Evolutionary conservation across 2,329 filamentous ascomycete species (phyloP).

Genomic region (Waltergamsia citrina): DNA sequence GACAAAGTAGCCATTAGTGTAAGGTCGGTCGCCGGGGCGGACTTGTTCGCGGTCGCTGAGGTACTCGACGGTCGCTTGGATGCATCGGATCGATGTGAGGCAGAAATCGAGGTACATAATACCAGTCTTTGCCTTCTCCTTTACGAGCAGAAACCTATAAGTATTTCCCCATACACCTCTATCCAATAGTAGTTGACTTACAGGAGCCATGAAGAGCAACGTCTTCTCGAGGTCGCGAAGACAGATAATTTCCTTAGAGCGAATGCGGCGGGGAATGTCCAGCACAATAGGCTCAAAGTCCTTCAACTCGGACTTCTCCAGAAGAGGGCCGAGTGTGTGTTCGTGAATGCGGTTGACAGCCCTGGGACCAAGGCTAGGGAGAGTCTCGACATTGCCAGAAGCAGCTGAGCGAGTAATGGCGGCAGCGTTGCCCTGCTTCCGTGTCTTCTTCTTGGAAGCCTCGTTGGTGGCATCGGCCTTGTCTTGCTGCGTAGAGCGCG

Average conservation of each 20-base stretch:
- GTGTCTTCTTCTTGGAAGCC: slow-evolving; percentile 26
- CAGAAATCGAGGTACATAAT: slow-evolving; percentile 76
- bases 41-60: slow-evolving; percentile 81
- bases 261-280: slow-evolving; percentile 70
- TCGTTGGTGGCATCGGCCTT: slow-evolving; percentile 33
- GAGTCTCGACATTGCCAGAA: slow-evolving; percentile 34
- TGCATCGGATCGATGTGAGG: slow-evolving; percentile 80
- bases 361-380: slow-evolving; percentile 54
- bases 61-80: slow-evolving; percentile 81
- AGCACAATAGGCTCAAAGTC: slow-evolving; percentile 73
- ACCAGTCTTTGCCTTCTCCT: slow-evolving; percentile 70
- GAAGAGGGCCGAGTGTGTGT: slow-evolving; percentile 68
- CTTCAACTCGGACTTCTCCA: slow-evolving; percentile 63
- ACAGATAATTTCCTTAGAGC: slow-evolving; percentile 77
- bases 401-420: slow-evolving; percentile 54
- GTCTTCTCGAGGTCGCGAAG: slow-evolving; percentile 92
- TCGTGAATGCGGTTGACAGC: slow-evolving; percentile 73
- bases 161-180: slow-evolving; percentile 50
- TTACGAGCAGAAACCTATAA: slow-evolving; percentile 60
- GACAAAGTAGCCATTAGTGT: slow-evolving; percentile 94
- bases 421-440: slow-evolving; percentile 24
- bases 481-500: slow-evolving; percentile 33
- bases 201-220: slow-evolving; percentile 80
- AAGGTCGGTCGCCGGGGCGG: slow-evolving; percentile 76
- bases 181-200: slow-evolving; percentile 62